A percentile compares a stretch with the other conserved stretches of the same genome.
phyloP scores from a whole-genome alignment of 2,329 filamentous ascomycete species.

The Hymenoscyphus fraxineus region DNA sequence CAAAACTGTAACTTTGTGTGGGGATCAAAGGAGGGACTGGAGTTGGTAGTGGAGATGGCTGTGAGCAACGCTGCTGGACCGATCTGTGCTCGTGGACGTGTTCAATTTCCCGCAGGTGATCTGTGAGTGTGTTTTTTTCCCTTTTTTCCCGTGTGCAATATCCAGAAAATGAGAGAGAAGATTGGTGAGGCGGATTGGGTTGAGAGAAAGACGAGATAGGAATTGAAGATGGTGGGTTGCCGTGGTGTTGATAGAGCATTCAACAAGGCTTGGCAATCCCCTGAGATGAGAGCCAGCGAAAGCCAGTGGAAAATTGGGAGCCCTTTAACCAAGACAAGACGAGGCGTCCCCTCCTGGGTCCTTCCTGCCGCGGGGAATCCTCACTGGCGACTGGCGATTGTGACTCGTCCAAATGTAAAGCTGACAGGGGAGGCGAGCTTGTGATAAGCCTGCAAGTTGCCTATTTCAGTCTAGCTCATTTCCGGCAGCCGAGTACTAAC shows the following conservation, averaged over 20 bases:
- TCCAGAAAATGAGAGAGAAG: background rate
- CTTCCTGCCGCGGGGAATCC: background rate
- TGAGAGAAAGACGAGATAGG: background rate
- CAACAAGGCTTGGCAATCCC: background rate
- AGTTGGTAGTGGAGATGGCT: background rate
- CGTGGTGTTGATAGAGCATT: background rate
- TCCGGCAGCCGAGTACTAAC: background rate
- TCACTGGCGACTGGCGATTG: background rate
- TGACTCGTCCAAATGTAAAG: background rate
- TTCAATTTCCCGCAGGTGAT: background rate
- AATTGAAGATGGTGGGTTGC: background rate
- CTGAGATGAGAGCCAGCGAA: background rate
- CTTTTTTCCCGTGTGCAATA: background rate
- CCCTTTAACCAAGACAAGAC: background rate
- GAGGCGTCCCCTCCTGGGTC: background rate
- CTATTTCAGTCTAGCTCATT: background rate
- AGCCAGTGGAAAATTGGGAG: background rate
- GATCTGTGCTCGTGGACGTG: background rate
- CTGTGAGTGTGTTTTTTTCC: background rate
- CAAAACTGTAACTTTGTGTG: background rate
- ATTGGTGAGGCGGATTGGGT: background rate
- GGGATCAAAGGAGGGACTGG: background rate
- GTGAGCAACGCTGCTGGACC: background rate
- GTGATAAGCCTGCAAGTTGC: background rate
- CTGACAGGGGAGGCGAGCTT: background rate